phyloP scores from a whole-genome alignment of 345 rosid genomes.

The Populus nigra region DNA sequence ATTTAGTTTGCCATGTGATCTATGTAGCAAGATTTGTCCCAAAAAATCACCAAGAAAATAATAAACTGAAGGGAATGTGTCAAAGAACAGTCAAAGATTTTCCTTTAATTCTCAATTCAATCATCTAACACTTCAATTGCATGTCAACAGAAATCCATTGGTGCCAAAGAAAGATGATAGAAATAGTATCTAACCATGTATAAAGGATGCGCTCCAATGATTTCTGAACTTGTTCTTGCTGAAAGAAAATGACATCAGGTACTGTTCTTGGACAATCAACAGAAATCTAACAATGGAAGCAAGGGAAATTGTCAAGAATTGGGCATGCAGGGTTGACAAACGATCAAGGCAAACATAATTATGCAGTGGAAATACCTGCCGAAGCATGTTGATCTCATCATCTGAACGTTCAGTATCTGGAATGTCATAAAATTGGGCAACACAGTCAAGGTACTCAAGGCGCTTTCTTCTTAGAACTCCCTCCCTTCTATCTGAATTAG shows the following conservation, averaged over 20 bases:
- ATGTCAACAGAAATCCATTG: not conserved
- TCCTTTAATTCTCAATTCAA: not conserved
- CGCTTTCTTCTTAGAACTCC: slow-evolving; percentile 85
- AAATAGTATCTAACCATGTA: slow-evolving; percentile 63
- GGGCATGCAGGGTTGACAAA: not conserved
- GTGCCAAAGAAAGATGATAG: not conserved
- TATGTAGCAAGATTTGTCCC: not conserved
- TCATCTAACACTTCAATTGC: not conserved
- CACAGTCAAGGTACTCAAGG: slow-evolving; percentile 89
- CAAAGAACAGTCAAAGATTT: not conserved
- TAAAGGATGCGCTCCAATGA: slow-evolving; percentile 97
- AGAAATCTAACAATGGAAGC: slow-evolving; percentile 58
- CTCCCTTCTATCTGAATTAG: slow-evolving; percentile 99
- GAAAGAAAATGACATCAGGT: slow-evolving; percentile 92
- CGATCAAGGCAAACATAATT: not conserved
- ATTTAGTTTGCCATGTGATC: not conserved
- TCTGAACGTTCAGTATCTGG: slow-evolving; percentile 96
- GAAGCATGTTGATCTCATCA: slow-evolving; percentile 96
- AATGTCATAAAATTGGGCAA: slow-evolving; percentile 88
- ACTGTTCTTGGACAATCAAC: slow-evolving; percentile 99
- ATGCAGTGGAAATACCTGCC: slow-evolving; percentile 55
- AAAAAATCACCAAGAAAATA: not conserved
- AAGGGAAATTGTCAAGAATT: slow-evolving; percentile 15
- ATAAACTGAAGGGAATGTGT: not conserved
- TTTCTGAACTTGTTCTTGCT: slow-evolving; percentile 90